Conservation (phyloP, 306 rosid species). For the Rosa persica region DNA sequence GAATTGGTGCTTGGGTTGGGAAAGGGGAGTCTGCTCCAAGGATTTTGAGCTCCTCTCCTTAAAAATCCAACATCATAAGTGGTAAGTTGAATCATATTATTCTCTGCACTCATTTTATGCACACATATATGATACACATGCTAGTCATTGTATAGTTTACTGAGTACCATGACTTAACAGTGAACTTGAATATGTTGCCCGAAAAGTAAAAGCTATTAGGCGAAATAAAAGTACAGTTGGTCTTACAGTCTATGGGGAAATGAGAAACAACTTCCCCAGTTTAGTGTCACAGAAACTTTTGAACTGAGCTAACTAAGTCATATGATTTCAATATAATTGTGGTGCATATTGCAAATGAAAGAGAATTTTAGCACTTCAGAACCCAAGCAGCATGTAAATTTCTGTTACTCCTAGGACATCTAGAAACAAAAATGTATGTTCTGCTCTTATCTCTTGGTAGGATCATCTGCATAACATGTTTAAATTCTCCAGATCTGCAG, state of each 20-base stretch:
- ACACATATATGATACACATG: background rate
- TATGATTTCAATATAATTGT: background rate
- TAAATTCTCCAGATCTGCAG: background rate
- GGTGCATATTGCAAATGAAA: background rate
- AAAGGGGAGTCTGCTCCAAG: constrained; percentile 92
- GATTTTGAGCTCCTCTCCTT: constrained; percentile 97
- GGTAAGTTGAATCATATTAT: constrained; percentile 31
- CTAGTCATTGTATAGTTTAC: background rate
- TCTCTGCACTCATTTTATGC: background rate
- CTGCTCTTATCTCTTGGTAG: background rate
- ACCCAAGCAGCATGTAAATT: background rate
- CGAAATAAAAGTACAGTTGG: background rate
- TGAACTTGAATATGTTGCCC: background rate
- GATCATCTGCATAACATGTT: background rate
- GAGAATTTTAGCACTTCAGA: background rate
- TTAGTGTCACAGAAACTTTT: background rate
- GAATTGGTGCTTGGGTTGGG: constrained; percentile 51
- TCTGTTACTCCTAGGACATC: background rate
- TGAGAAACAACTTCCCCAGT: background rate
- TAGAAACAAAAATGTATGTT: background rate
- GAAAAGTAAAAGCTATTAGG: background rate
- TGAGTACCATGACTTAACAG: background rate
- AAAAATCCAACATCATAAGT: constrained; percentile 28
- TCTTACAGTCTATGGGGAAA: background rate
- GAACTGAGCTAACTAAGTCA: background rate